A percentile compares a stretch with the other conserved stretches of the same genome.
phyloP scores from a whole-genome alignment of 2,329 filamentous ascomycete genomes.

The Diaporthe sp. region DNA sequence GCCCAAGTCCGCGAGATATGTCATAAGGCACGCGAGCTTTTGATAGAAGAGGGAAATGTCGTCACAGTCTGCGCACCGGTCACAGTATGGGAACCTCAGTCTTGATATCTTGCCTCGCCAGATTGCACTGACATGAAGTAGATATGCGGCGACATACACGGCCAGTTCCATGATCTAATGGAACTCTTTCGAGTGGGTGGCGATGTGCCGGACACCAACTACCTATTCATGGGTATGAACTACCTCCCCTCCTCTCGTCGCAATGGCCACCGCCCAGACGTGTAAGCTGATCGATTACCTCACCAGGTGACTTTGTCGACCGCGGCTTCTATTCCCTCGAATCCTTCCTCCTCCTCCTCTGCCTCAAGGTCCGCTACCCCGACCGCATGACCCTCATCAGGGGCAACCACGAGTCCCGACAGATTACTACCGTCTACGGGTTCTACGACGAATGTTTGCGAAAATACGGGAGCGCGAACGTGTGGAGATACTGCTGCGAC shows the following conservation, averaged over 20 bases:
- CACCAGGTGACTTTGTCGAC: constrained; percentile 91
- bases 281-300: neutral
- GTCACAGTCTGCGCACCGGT: constrained; percentile 95
- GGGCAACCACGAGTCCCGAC: constrained; percentile 95
- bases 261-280: constrained; percentile 15
- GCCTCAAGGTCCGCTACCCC: constrained; percentile 96
- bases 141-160: constrained; percentile 98
- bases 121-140: constrained; percentile 49
- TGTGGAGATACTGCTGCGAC: constrained; percentile 97
- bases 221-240: constrained; percentile 89
- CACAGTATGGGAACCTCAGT: constrained; percentile 71
- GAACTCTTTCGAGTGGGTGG: constrained; percentile 95
- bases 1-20: constrained; percentile 95
- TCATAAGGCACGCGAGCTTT: constrained; percentile 94
- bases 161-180: constrained; percentile 97
- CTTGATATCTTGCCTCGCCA: neutral
- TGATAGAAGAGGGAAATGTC: constrained; percentile 98
- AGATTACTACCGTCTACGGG: constrained; percentile 97
- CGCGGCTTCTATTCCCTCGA: constrained; percentile 98
- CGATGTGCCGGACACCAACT: constrained; percentile 95
- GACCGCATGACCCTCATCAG: constrained; percentile 97
- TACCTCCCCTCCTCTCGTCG: neutral
- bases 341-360: constrained; percentile 94
- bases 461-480: constrained; percentile 96
- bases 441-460: constrained; percentile 98